These are phyloP conservation scores for Hanseniaspora sp. DNA, from an alignment of 1,139 yeast species.

Conservation along the genomic window DNA sequence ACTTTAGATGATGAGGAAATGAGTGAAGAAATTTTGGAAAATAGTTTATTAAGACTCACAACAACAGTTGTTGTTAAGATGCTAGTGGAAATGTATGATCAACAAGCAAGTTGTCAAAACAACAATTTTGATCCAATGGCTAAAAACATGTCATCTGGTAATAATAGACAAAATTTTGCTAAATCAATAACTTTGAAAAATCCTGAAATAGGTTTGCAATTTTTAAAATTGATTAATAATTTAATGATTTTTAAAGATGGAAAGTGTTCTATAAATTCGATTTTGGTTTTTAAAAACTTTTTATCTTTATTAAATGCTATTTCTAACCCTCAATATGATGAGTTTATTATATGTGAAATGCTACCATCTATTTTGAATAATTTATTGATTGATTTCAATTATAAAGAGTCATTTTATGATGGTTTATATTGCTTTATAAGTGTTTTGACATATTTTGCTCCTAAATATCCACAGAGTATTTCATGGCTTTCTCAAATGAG, in stretches of 20 bases:
- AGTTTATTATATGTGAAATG: conserved; percentile 47
- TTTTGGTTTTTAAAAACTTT: conserved; percentile 64
- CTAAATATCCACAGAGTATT: conserved; percentile 53
- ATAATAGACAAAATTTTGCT: conserved; percentile 52
- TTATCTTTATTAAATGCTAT: conserved; percentile 50
- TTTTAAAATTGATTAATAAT: conserved; percentile 63
- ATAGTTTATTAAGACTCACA: conserved; percentile 80
- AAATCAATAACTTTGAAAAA: conserved; percentile 55
- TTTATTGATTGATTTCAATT: conserved; percentile 64
- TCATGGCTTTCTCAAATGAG: conserved; percentile 34
- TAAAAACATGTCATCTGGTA: conserved; percentile 23
- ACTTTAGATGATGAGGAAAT: conserved; percentile 59
- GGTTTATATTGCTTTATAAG: conserved; percentile 76
- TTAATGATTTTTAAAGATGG: conserved; percentile 76
- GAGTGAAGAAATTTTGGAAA: conserved; percentile 98
- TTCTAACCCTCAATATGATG: conserved; percentile 62
- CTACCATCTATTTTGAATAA: conserved; percentile 42
- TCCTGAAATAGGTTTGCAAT: conserved; percentile 64
- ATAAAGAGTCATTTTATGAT: conserved; percentile 79
- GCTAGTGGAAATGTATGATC: conserved; percentile 81
- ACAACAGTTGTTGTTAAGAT: conserved; percentile 89
- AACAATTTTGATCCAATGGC: conserved; percentile 15
- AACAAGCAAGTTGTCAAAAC: conserved; percentile 32
- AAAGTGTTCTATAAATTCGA: conserved; percentile 83
- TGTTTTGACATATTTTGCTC: conserved; percentile 39